phyloP scores from a whole-genome alignment of 345 rosid genomes.

The Salix caprea region DNA sequence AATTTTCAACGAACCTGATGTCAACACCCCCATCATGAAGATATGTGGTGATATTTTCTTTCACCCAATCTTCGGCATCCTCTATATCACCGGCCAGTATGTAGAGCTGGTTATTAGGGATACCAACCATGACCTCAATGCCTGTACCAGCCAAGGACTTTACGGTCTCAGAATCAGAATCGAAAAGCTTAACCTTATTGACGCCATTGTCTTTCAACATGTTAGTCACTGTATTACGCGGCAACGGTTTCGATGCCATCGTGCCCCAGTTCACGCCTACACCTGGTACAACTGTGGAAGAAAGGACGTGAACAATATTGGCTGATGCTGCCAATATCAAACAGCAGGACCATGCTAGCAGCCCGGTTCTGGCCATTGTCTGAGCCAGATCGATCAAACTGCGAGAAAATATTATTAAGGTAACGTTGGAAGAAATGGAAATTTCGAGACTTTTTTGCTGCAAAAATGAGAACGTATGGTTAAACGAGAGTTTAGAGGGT shows the following conservation, averaged over 20 bases:
- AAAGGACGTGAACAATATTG: constrained; percentile 15
- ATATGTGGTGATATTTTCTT: constrained; percentile 53
- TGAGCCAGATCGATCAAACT: background rate
- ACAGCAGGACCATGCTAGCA: constrained; percentile 5
- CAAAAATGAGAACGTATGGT: too few relatives aligned
- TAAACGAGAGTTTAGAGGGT: too few relatives aligned
- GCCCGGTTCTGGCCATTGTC: constrained; percentile 8
- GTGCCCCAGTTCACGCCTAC: constrained; percentile 85
- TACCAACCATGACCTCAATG: constrained; percentile 77
- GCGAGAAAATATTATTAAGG: background rate
- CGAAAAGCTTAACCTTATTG: constrained; percentile 71
- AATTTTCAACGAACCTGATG: constrained; percentile 43
- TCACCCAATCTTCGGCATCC: constrained; percentile 67
- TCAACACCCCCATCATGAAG: constrained; percentile 47
- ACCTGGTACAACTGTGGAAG: constrained; percentile 13
- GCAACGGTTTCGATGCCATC: constrained; percentile 56
- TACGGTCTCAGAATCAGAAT: constrained; percentile 54
- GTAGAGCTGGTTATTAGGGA: constrained; percentile 60
- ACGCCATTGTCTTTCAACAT: constrained; percentile 75
- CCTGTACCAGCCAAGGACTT: constrained; percentile 43
- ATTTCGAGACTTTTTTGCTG: background rate
- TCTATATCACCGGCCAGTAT: constrained; percentile 26
- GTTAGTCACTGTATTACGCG: constrained; percentile 46
- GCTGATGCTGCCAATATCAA: constrained; percentile 23
- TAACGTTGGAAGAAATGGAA: background rate